Base-by-base conservation (phyloP, 495 filamentous ascomycete genomes). In the Podospora pseudocomata region DNA sequence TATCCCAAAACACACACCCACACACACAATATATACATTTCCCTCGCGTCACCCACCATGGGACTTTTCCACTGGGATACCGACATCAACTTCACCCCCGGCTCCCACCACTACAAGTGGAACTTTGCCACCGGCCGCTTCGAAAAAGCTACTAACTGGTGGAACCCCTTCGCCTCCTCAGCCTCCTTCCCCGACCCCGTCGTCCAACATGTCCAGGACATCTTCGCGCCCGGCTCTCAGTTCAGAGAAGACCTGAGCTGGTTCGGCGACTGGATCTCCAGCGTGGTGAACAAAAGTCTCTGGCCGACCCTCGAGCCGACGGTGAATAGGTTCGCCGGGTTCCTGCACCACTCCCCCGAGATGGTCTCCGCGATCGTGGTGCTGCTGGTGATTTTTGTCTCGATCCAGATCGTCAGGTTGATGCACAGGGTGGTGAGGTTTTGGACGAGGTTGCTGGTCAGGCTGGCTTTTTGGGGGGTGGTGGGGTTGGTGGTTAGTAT, bases 351-450 rank as follows among this genome's bases (percentile, higher is more conserved):
- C 39, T 49, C 39, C 39, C 39, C 39, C 9, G 9, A 49, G 39
- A 49, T 49, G 9, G 15, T 49, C 39, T 49, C 39, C 39, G 39
- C 30, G 30, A 4, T 49, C 5, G 39, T 16, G 5, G 39, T 13
- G 5, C 15, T 49, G 39, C 39, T 49, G 15, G 39, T 49, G 39
- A 39, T 39, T 11, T 39, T 39, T 39, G 9, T 13, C 39, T 5
- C 13, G 39, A 16, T 90, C 16, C 86, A 89, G 73, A 72, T 93
- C 64, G 77, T 95, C n/a, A 79, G 87, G 73, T 87, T 88, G 75
- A 77, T 90, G 28, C 86, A 86, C 60, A 84, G 90, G 49, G 77
- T 91, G 2, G 78, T 96, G 64, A 81, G 92, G 74, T 94, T 86
- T 76, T 92, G 91, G 87, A 83, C 91, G n/a, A 74, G 80, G 55